A percentile compares a stretch with the other conserved stretches of the same genome.
Conservation (phyloP, 2,329 filamentous ascomycete genomes). For the Penicillium sp. region DNA sequence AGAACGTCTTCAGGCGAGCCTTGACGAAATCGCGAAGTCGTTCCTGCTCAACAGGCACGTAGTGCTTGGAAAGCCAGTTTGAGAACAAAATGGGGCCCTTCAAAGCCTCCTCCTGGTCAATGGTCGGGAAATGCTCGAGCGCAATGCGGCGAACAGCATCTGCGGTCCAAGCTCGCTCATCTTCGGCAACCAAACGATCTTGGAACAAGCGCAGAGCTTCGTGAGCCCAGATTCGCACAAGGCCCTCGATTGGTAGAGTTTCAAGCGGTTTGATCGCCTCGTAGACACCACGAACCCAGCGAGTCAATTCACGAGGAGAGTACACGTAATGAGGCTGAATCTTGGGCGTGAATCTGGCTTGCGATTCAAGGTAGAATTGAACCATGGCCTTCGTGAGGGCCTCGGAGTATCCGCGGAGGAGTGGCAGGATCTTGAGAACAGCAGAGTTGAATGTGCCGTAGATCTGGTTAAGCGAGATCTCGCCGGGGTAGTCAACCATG, state of each 20-base stretch:
- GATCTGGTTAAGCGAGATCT: slow-evolving; percentile 91
- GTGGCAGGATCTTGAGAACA: slow-evolving; percentile 93
- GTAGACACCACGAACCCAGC: slow-evolving; percentile 97
- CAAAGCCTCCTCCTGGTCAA: slow-evolving; percentile 85
- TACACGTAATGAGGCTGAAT: slow-evolving; percentile 99
- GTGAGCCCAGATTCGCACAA: slow-evolving; percentile 97
- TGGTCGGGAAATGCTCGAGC: slow-evolving; percentile 89
- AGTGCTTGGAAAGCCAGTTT: slow-evolving; percentile 99
- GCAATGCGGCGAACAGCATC: slow-evolving; percentile 85
- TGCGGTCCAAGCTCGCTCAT: slow-evolving; percentile 93
- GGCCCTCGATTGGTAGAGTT: slow-evolving; percentile 80
- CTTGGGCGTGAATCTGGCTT: slow-evolving; percentile 89
- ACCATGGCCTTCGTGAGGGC: slow-evolving; percentile 97
- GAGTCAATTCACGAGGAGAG: slow-evolving; percentile 94
- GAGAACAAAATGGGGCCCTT: slow-evolving; percentile 95
- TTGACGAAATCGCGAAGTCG: slow-evolving; percentile 96
- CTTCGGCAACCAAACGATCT: slow-evolving; percentile 90
- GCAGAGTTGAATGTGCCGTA: slow-evolving; percentile 98
- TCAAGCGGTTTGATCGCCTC: slow-evolving; percentile 94
- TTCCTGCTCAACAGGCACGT: slow-evolving; percentile 93
- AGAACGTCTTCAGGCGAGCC: slow-evolving; percentile 95
- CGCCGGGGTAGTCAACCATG: slow-evolving; percentile 99
- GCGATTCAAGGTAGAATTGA: slow-evolving; percentile 90
- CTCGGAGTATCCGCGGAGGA: slow-evolving; percentile 92
- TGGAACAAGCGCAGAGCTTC: slow-evolving; percentile 96